phyloP scores from a whole-genome alignment of 2,329 filamentous ascomycete genomes.

The Cucurbitaria berberidis region DNA sequence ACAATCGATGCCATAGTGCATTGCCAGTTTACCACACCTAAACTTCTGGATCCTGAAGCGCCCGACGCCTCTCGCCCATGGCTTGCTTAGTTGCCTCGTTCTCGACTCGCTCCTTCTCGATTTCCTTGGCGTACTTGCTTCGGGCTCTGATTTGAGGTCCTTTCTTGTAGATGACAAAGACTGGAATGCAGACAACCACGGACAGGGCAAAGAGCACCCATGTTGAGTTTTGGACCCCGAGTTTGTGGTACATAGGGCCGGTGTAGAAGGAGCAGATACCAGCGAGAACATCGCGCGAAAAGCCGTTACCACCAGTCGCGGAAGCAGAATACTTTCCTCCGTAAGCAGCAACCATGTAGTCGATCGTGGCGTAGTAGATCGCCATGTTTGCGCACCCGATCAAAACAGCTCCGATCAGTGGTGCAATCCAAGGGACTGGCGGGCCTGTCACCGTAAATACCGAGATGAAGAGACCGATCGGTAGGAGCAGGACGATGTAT shows the following conservation, averaged over 20 bases:
- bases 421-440: slow-evolving; percentile 67
- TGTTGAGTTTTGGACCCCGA: slow-evolving; percentile 30
- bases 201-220: slow-evolving; percentile 58
- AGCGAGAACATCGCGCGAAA: slow-evolving; percentile 74
- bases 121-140: slow-evolving; percentile 35
- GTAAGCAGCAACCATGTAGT: slow-evolving; percentile 79
- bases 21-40: neutral
- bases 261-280: slow-evolving; percentile 68
- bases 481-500: slow-evolving; percentile 64
- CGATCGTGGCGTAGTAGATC: slow-evolving; percentile 78
- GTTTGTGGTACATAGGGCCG: slow-evolving; percentile 46
- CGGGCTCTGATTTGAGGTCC: slow-evolving; percentile 58
- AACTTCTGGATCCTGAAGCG: neutral
- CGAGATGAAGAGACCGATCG: slow-evolving; percentile 73
- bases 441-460: slow-evolving; percentile 65
- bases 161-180: slow-evolving; percentile 63
- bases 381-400: slow-evolving; percentile 74
- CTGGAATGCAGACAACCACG: slow-evolving; percentile 57
- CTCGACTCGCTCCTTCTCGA: slow-evolving; percentile 29
- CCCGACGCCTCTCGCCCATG: slow-evolving; percentile 3
- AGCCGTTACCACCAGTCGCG: slow-evolving; percentile 78
- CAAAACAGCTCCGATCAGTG: slow-evolving; percentile 54
- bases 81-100: slow-evolving; percentile 9
- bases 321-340: slow-evolving; percentile 72
- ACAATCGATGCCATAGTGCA: neutral